A percentile compares a stretch with the other conserved stretches of the same genome.
phyloP scores from a whole-genome alignment of 202 grass and related monocot species.

The Hordeum pubiflorum region DNA sequence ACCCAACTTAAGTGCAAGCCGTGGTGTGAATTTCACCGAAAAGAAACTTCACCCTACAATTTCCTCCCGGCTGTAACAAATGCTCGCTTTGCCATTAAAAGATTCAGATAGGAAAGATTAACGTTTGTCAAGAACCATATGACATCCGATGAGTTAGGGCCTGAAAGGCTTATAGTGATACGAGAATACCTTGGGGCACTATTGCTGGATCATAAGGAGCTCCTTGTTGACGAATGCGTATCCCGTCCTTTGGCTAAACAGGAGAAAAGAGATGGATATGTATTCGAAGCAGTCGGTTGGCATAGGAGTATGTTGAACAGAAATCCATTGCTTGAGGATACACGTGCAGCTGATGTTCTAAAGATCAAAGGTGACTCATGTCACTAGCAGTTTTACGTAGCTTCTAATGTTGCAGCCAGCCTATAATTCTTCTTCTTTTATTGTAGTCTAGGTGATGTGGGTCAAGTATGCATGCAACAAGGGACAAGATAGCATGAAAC shows the following conservation, averaged over 20 bases:
- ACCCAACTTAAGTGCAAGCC: not conserved
- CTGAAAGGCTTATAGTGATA: not conserved
- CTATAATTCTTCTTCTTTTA: not conserved
- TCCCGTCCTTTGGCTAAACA: constrained; percentile 25
- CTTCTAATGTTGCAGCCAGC: not conserved
- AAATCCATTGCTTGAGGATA: constrained; percentile 44
- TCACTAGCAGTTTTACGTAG: not conserved
- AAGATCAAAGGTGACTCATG: constrained; percentile 44
- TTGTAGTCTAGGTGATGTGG: constrained; percentile 34
- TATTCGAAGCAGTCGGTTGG: constrained; percentile 51
- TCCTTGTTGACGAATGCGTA: constrained; percentile 47
- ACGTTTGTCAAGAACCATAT: not conserved
- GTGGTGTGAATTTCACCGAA: no score
- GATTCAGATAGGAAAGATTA: no score
- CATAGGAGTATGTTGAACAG: constrained; percentile 7
- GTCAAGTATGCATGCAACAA: constrained; percentile 22
- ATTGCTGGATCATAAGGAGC: constrained; percentile 35
- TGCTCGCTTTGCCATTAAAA: no score
- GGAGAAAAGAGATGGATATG: constrained; percentile 60
- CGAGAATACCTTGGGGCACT: not conserved
- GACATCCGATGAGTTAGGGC: not conserved
- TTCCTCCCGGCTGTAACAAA: not conserved
- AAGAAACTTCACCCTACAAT: no score
- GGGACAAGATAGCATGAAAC: constrained; percentile 14
- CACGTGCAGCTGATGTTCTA: constrained; percentile 71